Percentiles rank a stretch among this genome's conserved stretches.
phyloP scores from a whole-genome alignment of 2,329 filamentous ascomycete species.

The Xylaria sp. region DNA sequence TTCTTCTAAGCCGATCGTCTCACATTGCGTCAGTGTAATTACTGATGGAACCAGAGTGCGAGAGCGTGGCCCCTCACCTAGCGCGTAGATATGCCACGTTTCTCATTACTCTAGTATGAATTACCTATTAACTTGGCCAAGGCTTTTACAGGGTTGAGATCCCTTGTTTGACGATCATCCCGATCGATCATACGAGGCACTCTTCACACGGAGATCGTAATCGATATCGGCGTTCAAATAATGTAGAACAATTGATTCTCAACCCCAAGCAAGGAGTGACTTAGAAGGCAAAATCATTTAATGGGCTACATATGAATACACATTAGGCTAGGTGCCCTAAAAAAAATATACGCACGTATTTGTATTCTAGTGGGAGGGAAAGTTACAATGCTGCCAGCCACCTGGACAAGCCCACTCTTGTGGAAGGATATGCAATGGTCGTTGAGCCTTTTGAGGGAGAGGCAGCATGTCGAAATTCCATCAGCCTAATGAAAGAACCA shows the following conservation, averaged over 20 bases:
- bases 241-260: too few relatives aligned
- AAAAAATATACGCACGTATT: too few relatives aligned
- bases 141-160: not conserved
- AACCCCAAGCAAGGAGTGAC: too few relatives aligned
- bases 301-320: too few relatives aligned
- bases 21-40: not conserved
- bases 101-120: not conserved
- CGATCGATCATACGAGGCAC: slow-evolving; percentile 1
- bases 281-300: too few relatives aligned
- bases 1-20: not conserved
- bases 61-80: not conserved
- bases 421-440: not conserved
- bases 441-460: not conserved
- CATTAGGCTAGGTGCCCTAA: too few relatives aligned
- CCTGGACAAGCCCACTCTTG: not conserved
- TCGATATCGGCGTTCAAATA: too few relatives aligned
- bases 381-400: not conserved
- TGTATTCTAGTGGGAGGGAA: too few relatives aligned
- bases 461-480: not conserved
- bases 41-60: not conserved
- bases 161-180: not conserved
- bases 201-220: not conserved
- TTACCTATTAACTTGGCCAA: not conserved
- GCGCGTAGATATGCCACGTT: not conserved
- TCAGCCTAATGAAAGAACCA: not conserved